Conservation (phyloP, 1,139 yeast species). For the Kodamaea derodonti region DNA sequence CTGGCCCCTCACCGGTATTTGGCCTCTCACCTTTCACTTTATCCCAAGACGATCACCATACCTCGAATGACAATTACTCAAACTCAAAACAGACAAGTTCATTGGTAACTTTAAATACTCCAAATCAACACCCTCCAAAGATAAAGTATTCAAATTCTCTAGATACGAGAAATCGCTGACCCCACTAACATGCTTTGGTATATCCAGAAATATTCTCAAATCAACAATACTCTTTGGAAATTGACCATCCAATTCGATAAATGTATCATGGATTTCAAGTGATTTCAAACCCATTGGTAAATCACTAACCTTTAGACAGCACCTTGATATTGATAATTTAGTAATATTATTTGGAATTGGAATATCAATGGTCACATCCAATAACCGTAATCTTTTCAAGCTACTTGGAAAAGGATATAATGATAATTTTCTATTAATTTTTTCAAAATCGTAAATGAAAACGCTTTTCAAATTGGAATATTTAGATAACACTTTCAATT, state of each 20-base stretch:
- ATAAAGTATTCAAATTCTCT: not conserved
- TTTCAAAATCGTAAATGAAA: not conserved
- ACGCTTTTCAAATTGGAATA: not conserved
- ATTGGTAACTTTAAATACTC: not conserved
- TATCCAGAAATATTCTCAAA: not conserved
- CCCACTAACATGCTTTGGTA: no score
- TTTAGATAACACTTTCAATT: not conserved
- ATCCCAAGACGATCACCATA: no score
- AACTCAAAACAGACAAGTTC: not conserved
- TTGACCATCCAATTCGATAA: not conserved
- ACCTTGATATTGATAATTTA: not conserved
- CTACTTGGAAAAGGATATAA: not conserved
- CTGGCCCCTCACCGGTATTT: no score
- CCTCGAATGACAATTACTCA: not conserved
- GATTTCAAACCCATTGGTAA: not conserved
- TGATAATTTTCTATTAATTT: not conserved
- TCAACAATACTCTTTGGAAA: not conserved
- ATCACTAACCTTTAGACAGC: not conserved
- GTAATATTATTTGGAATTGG: constrained; percentile 4
- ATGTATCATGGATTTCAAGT: not conserved
- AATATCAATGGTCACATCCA: not conserved
- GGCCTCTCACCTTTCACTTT: no score
- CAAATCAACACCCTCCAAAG: not conserved
- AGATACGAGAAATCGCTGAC: not conserved
- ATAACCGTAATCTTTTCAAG: not conserved